Evolutionary conservation across 2,329 filamentous ascomycete species (phyloP), one percentile per base, ranked within the genome.

Genomic region (Alternaria arbusti): DNA sequence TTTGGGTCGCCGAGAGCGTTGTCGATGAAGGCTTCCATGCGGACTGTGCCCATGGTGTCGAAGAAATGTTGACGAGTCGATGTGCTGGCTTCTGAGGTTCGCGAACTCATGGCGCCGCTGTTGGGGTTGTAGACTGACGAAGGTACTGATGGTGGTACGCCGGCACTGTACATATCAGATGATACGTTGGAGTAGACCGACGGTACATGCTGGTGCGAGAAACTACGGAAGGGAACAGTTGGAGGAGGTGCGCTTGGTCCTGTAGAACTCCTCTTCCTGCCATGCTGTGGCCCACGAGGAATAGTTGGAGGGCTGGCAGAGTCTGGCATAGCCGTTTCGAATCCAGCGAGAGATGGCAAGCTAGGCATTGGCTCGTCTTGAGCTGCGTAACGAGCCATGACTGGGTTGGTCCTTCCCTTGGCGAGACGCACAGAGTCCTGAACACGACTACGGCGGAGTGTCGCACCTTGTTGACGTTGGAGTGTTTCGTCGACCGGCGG

Each of bases 11-110:
- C 70, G 5, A 79, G 60, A 26, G 75, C 77, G 32, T 83, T 82
- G 67, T 89, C 87, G 70, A 99, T 96, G 78, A 98, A 99, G 0
- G 96, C 96, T 79, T 98, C 95, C 95, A 99, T 98, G 26, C 96
- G 89, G 50, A 98, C 89, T 2, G 94, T 98, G 1, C 94, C 94
- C 61, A 96, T 78, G 25, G 91, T 91, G 71, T 96, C 94, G 74
- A 96, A 96, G 82, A 96, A 94, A 78, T 87, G 86, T 60, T 79
- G 55, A 75, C 82, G 66, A 66, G 87, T 76, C 3, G 82, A 82
- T 2, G 79, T 83, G 67, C 84, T 85, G 11, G 83, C 81, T 60
- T 85, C 84, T 0, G 84, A 85, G 1, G 82, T 87, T 70, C 79
- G 88, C 82, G 75, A 79, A 63, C 81, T 89, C 80, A 82, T 75